Conservation (phyloP, 257 asterid genomes). For the Rubia yunnanensis region DNA sequence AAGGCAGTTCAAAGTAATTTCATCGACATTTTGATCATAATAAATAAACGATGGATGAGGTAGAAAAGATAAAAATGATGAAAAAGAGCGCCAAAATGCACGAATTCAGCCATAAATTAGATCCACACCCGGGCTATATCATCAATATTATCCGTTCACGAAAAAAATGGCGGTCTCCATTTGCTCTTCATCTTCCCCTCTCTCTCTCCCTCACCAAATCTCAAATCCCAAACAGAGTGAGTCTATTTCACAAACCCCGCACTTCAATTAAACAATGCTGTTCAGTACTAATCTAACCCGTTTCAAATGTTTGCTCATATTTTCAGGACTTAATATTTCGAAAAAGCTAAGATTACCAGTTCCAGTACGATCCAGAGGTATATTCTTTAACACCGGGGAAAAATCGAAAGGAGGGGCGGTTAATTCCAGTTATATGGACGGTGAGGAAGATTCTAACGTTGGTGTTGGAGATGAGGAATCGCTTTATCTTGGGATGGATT, state of each 20-base stretch:
- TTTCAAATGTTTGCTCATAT: background rate
- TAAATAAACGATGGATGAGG: too few relatives aligned
- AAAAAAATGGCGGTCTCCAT: slow-evolving; percentile 10
- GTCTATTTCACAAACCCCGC: background rate
- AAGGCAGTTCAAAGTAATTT: too few relatives aligned
- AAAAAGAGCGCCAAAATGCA: background rate
- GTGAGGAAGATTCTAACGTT: slow-evolving; percentile 18
- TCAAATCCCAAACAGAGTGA: slow-evolving; percentile 2
- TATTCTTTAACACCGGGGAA: slow-evolving; percentile 7
- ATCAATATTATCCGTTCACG: slow-evolving; percentile 4
- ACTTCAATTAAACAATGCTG: background rate
- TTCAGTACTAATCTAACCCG: background rate
- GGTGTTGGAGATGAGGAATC: slow-evolving; percentile 25
- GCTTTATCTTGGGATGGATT: slow-evolving; percentile 91
- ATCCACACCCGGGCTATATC: background rate
- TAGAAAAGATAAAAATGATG: background rate
- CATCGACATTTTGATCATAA: too few relatives aligned
- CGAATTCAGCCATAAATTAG: background rate
- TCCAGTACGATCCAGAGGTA: slow-evolving; percentile 16
- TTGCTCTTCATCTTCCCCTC: background rate
- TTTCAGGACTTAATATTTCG: slow-evolving; percentile 2
- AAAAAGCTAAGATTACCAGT: slow-evolving; percentile 1
- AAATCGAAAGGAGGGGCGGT: slow-evolving; percentile 20
- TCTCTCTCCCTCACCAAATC: background rate
- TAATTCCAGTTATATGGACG: slow-evolving; percentile 14